Evolutionary conservation across 345 rosid species (phyloP).

Genomic region (Pistacia atlantica): DNA sequence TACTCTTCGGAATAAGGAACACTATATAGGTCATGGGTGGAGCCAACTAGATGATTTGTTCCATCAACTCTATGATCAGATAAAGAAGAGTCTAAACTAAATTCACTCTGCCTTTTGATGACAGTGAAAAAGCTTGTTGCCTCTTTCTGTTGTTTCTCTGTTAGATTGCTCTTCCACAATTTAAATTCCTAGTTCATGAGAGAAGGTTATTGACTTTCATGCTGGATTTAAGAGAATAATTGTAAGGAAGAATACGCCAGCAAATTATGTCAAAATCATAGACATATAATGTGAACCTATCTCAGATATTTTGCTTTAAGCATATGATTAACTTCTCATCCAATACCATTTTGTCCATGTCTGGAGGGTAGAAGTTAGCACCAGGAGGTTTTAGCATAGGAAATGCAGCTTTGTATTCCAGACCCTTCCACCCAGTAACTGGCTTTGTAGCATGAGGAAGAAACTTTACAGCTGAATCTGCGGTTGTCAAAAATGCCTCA

Average conservation of each 20-base stretch:
- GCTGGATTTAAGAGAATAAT: slow-evolving; percentile 14
- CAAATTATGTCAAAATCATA: background rate
- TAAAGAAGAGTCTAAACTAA: slow-evolving; percentile 41
- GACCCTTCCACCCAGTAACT: slow-evolving; percentile 85
- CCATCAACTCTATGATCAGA: slow-evolving; percentile 30
- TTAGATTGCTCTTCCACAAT: slow-evolving; percentile 60
- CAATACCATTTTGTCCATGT: slow-evolving; percentile 86
- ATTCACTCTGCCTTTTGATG: slow-evolving; percentile 68
- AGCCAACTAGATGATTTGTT: slow-evolving; percentile 33
- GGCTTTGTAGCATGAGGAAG: slow-evolving; percentile 67
- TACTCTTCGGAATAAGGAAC: slow-evolving; percentile 76
- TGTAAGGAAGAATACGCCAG: slow-evolving; percentile 4
- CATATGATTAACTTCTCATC: slow-evolving; percentile 1
- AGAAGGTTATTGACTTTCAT: slow-evolving; percentile 21
- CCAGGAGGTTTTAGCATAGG: slow-evolving; percentile 84
- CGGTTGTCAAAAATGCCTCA: slow-evolving; percentile 80
- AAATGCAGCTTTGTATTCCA: slow-evolving; percentile 81
- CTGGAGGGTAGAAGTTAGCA: slow-evolving; percentile 95
- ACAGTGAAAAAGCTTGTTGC: slow-evolving; percentile 80
- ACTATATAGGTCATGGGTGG: slow-evolving; percentile 51
- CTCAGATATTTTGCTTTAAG: background rate
- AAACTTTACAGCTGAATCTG: slow-evolving; percentile 80
- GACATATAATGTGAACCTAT: background rate
- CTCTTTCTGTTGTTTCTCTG: slow-evolving; percentile 52
- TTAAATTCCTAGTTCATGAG: slow-evolving; percentile 66